Base-by-base conservation (phyloP, 139 green algal genomes). In the Chlamydomonas applanata region DNA sequence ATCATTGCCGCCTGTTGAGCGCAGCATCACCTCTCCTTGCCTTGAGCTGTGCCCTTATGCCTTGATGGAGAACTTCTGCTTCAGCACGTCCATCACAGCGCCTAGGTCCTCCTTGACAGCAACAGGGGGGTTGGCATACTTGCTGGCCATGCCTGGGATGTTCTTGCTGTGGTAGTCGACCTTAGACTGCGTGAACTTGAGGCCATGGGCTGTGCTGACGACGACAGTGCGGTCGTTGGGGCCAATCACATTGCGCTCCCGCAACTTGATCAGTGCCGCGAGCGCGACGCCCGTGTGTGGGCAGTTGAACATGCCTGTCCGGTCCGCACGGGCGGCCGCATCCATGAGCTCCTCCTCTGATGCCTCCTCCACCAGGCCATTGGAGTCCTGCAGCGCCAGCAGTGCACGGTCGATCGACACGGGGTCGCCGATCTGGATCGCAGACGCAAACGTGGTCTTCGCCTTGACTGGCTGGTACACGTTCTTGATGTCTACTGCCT, bases 281-380 rank as follows among this genome's bases (percentile, higher is more conserved):
- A 99, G 90, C 32, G 96, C 96, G 14, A 99, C 96, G 45, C 93
- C 91, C 25, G 81, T 97, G 87, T 97, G 92, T 24, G 92, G 93
- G 86, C 93, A 97, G 89, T 97, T 96, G 87, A 97, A 97, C 91
- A 98, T 97, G 69, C 86, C 96, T 30, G 96, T 99, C 45, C 92
- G 85, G 81, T 99, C 96, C 5, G 93, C 96, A 24, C 92, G 87
- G 17, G 96, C 96, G 9, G 96, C 93, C 34, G 96, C 96, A 62
- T 99, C 96, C 95, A 99, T 99, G 25, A 99, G 88, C 85, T 99
- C 96, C 83, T 99, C 96, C 87, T 99, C 96, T 4, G 74, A 96
- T 2, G 96, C 96, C 86, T 99, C 96, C 89, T 98, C 96, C 52
- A 99, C 96, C 36, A 99, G 90, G 46, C 96, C 96, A 76, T 99